A percentile compares a stretch with the other conserved stretches of the same genome.
These are phyloP conservation scores for Dendrothele bispora DNA, from an alignment of 768 basidiomycete species.

Conservation along the genomic window DNA sequence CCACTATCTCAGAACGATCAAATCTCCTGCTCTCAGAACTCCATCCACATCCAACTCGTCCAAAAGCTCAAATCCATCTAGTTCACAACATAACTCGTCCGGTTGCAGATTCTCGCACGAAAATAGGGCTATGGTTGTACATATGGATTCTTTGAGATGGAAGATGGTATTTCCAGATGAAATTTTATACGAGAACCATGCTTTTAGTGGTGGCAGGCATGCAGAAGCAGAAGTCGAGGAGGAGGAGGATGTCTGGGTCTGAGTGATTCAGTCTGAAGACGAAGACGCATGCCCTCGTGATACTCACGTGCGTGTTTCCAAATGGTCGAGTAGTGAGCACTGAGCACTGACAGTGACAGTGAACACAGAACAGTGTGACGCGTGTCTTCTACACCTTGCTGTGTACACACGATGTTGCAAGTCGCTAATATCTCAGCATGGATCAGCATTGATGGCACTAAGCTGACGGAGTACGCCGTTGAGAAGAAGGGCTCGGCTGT, in stretches of 20 bases:
- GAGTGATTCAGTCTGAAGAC: slow-evolving; percentile 4
- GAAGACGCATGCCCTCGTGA: slow-evolving; percentile 10
- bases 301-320: no score
- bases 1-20: slow-evolving; percentile 5
- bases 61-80: slow-evolving; percentile 8
- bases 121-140: not conserved
- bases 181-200: slow-evolving; percentile 1
- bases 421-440: no score
- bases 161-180: not conserved
- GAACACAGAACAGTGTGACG: no score
- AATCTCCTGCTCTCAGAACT: slow-evolving; percentile 9
- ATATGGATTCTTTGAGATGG: slow-evolving; percentile 5
- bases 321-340: no score
- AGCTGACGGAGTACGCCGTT: no score
- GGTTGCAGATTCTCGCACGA: not conserved
- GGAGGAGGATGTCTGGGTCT: no score
- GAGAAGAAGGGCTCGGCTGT: no score
- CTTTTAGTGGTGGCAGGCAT: slow-evolving; percentile 9
- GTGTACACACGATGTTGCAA: no score
- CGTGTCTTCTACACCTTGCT: no score
- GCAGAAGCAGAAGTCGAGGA: no score
- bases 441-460: no score
- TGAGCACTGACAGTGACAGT: no score
- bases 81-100: not conserved
- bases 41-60: slow-evolving; percentile 3